Evolutionary conservation across 202 grass and related monocot species (phyloP), one percentile per base, ranked within the genome.

Genomic region (Alloteropsis angusta): DNA sequence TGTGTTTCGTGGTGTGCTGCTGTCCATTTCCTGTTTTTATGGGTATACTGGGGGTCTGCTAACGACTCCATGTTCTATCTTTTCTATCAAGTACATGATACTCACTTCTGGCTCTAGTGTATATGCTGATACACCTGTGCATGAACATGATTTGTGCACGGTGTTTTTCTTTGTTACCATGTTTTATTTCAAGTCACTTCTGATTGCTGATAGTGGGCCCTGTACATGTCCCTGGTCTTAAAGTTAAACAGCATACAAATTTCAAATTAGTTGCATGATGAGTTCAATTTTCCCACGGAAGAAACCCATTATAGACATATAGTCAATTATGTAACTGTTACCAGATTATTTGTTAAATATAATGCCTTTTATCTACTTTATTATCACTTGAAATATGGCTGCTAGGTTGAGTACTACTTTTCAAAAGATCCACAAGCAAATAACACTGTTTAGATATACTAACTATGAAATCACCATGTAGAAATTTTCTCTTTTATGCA

Each of bases 121-220:
- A 25, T 50, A 6, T 63, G 42, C 38, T 48, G 44, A 77, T 60
- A 44, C 8, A 22, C 34, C 32, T 70, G 39, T 49, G 37, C 61
- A 59, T 56, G 58, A 38, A 23, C 58, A 77, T 23, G 74, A n/a
- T 84, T 41, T 83, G 32, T 77, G 50, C 16, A 69, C 22, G 26
- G 16, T 69, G 1, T 1, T 67, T 82, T 17, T 60, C 19, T 30
- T 69, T 10, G 2, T 48, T 32, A 50, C 21, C 52, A 36, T 46
- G 14, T 48, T 76, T 15, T 15, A 58, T 68, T 37, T 17, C 26
- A 59, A 48, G 39, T 50, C 58, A 6, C 30, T 38, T 25, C 26
- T 68, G 17, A 12, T 64, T 56, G 2, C 25, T 82, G 62, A 76
- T 57, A 8, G 48, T 52, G 48, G 6, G 19, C 18, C 48, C 48